Conservation (phyloP, 148 eudicot genomes). For the Diospyros kaki region DNA sequence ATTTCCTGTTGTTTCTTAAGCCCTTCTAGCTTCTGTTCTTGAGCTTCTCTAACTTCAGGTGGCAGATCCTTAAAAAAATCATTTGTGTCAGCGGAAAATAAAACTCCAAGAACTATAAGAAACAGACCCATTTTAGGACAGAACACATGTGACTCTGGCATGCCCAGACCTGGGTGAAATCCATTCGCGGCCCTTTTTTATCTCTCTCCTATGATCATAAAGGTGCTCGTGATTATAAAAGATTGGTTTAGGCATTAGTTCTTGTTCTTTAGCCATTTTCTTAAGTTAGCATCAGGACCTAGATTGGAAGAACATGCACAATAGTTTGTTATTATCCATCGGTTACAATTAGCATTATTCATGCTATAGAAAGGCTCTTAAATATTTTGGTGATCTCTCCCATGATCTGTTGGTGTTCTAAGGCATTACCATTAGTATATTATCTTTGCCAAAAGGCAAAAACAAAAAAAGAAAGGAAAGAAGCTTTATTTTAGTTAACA, state of each 20-base stretch:
- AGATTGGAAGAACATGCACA: background rate
- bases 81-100: background rate
- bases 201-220: background rate
- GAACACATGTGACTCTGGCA: background rate
- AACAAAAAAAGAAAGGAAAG: background rate
- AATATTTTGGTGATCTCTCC: too few relatives aligned
- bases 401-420: too few relatives aligned
- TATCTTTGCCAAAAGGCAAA: background rate
- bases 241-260: background rate
- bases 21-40: conserved; percentile 69
- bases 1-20: conserved; percentile 78
- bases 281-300: background rate
- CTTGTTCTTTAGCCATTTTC: background rate
- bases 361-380: too few relatives aligned
- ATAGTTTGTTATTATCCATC: background rate
- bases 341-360: background rate
- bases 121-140: background rate
- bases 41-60: conserved; percentile 70
- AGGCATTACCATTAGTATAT: too few relatives aligned
- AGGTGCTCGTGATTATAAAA: background rate
- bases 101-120: background rate
- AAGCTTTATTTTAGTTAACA: background rate
- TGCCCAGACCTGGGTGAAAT: background rate
- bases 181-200: background rate
- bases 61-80: conserved; percentile 61